Percentiles rank a stretch among this genome's conserved stretches.
Conservation (phyloP, 2,329 filamentous ascomycete genomes). For the Graphilbum sp. region DNA sequence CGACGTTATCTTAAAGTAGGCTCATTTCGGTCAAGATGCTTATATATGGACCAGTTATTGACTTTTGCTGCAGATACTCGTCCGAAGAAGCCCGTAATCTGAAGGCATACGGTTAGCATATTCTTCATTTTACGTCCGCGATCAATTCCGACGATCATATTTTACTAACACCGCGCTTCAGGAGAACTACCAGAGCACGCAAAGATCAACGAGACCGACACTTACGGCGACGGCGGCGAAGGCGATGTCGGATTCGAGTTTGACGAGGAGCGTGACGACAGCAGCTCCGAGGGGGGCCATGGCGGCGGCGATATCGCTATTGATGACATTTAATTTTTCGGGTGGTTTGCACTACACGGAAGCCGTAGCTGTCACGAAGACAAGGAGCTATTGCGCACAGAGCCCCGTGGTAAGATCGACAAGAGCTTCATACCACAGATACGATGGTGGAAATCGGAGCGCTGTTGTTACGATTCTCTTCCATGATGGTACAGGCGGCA, state of each 20-base stretch:
- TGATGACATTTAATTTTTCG: conserved; percentile 68
- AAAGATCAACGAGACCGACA: conserved; percentile 99
- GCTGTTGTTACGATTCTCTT: no score
- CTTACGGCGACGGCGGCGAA: conserved; percentile 78
- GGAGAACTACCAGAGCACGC: conserved; percentile 92
- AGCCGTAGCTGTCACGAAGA: no score
- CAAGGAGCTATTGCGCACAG: no score
- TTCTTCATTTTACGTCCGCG: background rate
- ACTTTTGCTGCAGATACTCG: conserved; percentile 31
- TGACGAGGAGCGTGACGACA: conserved; percentile 70
- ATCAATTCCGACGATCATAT: no score
- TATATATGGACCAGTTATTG: no score
- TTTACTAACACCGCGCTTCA: no score
- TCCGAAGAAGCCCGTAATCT: conserved; percentile 89
- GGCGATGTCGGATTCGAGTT: conserved; percentile 98
- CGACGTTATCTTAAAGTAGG: conserved; percentile 84
- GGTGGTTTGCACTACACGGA: no score
- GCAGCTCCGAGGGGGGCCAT: conserved; percentile 27
- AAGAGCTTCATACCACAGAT: no score
- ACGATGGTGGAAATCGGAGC: no score
- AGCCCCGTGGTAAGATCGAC: no score
- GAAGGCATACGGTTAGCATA: conserved; percentile 53
- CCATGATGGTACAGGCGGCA: no score
- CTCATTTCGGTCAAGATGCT: no score
- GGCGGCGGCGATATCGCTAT: conserved; percentile 56